Conservation (phyloP, 352 stramenopile species). For the Discostella stelligera region DNA sequence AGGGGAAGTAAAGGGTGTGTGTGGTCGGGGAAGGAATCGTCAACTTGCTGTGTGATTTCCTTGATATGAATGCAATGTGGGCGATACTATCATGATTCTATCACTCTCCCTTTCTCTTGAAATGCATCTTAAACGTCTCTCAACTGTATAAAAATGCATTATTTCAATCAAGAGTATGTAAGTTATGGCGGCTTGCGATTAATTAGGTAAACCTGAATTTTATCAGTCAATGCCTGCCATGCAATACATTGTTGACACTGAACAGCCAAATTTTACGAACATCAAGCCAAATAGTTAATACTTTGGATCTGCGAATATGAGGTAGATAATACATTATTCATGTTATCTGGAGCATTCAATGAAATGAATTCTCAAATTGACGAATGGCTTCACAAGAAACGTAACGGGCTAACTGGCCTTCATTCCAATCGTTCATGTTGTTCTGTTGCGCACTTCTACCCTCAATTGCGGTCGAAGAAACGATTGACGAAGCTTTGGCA, state of each 20-base stretch:
- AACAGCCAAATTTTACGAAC: too few species aligned
- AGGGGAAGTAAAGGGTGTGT: background rate
- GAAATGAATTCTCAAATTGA: slow-evolving; percentile 39
- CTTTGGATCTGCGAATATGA: too few species aligned
- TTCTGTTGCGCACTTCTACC: background rate
- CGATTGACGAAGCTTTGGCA: slow-evolving; percentile 17
- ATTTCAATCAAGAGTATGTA: too few species aligned
- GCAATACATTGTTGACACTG: too few species aligned
- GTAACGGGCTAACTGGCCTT: background rate
- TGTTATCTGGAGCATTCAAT: background rate
- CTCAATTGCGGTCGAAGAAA: background rate
- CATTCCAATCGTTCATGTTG: slow-evolving; percentile 5
- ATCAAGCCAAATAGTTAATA: too few species aligned
- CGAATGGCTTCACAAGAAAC: slow-evolving; percentile 34
- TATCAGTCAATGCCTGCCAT: too few species aligned
- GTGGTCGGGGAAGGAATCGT: background rate
- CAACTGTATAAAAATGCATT: background rate
- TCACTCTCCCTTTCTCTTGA: background rate
- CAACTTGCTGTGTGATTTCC: background rate
- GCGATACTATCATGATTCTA: background rate
- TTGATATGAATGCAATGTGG: background rate
- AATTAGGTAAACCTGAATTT: too few species aligned
- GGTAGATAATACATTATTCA: background rate
- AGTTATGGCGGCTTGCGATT: too few species aligned
- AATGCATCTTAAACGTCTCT: background rate